Conservation (phyloP, 169 alveolate genomes). For the Blepharisma undulans region DNA sequence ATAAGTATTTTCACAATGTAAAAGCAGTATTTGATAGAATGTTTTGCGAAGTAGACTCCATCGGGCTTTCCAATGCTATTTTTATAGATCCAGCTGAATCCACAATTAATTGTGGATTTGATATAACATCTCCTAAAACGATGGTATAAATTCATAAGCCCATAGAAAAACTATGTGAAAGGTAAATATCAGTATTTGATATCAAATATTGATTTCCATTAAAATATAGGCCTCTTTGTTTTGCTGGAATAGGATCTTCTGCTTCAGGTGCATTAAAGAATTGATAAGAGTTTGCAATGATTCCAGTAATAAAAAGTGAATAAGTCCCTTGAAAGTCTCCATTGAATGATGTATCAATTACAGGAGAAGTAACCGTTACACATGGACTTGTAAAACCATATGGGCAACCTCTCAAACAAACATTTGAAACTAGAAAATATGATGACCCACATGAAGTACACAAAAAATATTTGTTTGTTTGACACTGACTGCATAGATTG, state of each 20-base stretch:
- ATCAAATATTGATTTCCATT: not conserved
- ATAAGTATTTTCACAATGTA: not conserved
- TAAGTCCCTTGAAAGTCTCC: not conserved
- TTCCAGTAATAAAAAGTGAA: not conserved
- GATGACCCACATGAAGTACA: not conserved
- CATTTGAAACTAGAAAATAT: not conserved
- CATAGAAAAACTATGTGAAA: not conserved
- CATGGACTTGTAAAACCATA: not conserved
- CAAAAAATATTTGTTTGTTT: not conserved
- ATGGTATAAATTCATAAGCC: not conserved
- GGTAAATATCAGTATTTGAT: not conserved
- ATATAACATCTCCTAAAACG: not conserved
- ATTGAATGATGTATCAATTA: not conserved
- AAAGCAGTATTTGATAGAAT: not conserved
- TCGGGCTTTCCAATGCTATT: not conserved
- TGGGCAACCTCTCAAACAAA: not conserved
- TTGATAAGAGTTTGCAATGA: not conserved
- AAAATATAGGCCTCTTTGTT: slow-evolving; percentile 3
- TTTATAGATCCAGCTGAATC: not conserved
- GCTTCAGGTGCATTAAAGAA: not conserved
- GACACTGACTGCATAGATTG: not conserved
- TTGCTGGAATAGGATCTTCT: slow-evolving; percentile 2
- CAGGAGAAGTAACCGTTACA: not conserved
- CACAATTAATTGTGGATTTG: not conserved
- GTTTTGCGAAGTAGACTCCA: not conserved